Conservation (phyloP, 1,284 basidiomycete genomes). For the Sporisorium reilianum region DNA sequence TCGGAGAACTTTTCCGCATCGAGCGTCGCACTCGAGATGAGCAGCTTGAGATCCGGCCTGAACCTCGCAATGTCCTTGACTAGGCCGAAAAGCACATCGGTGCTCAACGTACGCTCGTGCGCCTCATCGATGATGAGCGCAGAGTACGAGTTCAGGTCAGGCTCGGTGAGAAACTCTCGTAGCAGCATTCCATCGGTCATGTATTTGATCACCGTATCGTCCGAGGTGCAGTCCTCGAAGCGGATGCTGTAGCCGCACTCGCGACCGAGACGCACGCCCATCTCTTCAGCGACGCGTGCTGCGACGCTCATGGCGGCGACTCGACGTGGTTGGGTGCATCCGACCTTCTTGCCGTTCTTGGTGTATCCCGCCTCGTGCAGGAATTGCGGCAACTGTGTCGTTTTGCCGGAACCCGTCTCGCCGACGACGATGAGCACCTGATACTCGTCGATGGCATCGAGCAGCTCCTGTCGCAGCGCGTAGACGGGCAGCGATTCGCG, state of each 20-base stretch:
- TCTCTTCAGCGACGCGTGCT: conserved; percentile 97
- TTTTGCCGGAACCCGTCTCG: conserved; percentile 89
- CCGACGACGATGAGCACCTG: conserved; percentile 75
- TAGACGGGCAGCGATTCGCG: conserved; percentile 66
- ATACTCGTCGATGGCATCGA: conserved; percentile 88
- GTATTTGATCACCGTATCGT: conserved; percentile 73
- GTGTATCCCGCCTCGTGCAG: conserved; percentile 97
- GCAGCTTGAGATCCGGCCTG: conserved; percentile 65
- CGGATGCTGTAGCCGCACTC: conserved; percentile 96
- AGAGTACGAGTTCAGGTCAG: conserved; percentile 63
- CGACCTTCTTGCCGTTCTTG: conserved; percentile 84
- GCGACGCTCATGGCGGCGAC: conserved; percentile 99
- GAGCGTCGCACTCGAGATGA: conserved; percentile 67
- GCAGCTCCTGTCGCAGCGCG: conserved; percentile 62
- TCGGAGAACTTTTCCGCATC: conserved; percentile 68
- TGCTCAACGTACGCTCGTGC: conserved; percentile 67
- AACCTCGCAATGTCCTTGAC: conserved; percentile 68
- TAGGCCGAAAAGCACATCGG: conserved; percentile 67
- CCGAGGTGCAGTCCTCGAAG: conserved; percentile 98
- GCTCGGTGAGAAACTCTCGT: conserved; percentile 68
- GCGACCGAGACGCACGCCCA: conserved; percentile 94
- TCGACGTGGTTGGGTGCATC: conserved; percentile 97
- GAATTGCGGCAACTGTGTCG: conserved; percentile 97
- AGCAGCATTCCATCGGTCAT: conserved; percentile 70
- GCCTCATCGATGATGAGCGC: conserved; percentile 69